phyloP scores from a whole-genome alignment of 768 basidiomycete genomes.

The Trametes gibbosa region DNA sequence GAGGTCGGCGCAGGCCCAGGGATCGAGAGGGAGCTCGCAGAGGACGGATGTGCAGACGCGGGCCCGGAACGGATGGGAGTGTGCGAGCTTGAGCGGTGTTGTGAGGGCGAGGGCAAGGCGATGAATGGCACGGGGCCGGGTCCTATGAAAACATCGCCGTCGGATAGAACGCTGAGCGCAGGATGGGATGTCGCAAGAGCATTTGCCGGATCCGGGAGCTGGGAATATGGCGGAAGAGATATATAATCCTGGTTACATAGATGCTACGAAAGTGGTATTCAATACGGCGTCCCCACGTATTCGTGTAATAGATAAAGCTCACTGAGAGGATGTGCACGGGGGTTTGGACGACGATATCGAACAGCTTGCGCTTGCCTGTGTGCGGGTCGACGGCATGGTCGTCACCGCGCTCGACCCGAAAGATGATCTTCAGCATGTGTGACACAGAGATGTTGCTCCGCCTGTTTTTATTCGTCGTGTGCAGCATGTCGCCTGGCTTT shows the following conservation, averaged over 20 bases:
- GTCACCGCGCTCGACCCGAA: constrained; percentile 82
- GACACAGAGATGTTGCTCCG: constrained; percentile 70
- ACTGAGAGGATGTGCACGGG: constrained; percentile 88
- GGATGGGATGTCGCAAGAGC: constrained; percentile 8
- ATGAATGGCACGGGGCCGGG: background rate
- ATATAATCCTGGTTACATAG: constrained; percentile 80
- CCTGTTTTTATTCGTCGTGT: constrained; percentile 79
- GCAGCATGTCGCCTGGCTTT: constrained; percentile 53
- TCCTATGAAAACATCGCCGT: constrained; percentile 6
- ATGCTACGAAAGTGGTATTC: constrained; percentile 48
- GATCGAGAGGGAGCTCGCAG: constrained; percentile 7
- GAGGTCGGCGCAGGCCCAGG: background rate
- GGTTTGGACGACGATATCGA: constrained; percentile 83
- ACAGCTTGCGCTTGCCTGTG: constrained; percentile 73
- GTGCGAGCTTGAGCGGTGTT: constrained; percentile 1
- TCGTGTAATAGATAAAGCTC: constrained; percentile 31
- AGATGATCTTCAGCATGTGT: constrained; percentile 77
- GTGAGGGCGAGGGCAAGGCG: background rate
- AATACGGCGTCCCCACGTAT: too few relatives aligned
- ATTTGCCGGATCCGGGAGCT: constrained; percentile 31
- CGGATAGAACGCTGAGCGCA: constrained; percentile 12
- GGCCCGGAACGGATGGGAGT: constrained; percentile 8
- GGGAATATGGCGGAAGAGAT: constrained; percentile 73
- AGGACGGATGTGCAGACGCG: background rate
- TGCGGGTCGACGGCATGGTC: constrained; percentile 59